Evolutionary conservation across 352 stramenopile species (phyloP).

Genomic region (Globisporangium cystogenes): DNA sequence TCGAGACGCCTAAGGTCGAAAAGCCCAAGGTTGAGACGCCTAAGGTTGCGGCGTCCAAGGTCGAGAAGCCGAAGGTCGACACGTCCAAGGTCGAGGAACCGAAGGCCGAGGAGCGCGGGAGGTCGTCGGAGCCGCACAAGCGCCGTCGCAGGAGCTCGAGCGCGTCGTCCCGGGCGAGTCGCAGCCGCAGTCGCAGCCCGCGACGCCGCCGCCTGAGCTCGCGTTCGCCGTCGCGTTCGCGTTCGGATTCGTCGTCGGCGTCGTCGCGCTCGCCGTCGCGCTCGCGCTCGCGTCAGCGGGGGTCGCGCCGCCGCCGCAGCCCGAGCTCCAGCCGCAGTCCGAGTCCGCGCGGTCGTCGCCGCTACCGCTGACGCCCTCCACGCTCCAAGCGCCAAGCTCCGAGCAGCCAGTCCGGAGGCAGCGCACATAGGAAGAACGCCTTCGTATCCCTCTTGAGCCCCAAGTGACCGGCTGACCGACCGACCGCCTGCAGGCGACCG

Average conservation of each 20-base stretch:
- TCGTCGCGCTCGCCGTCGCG: slow-evolving; percentile 2
- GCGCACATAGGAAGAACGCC: no score
- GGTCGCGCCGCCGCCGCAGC: slow-evolving; percentile 17
- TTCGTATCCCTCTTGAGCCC: no score
- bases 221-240: not conserved
- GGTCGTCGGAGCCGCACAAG: slow-evolving; percentile 7
- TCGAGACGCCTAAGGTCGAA: no score
- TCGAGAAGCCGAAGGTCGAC: not conserved
- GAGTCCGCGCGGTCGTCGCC: slow-evolving; percentile 8
- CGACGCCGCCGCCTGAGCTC: slow-evolving; percentile 11
- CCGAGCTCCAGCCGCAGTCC: slow-evolving; percentile 23
- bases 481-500: no score
- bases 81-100: not conserved
- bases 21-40: no score
- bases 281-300: slow-evolving; percentile 19
- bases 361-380: slow-evolving; percentile 6
- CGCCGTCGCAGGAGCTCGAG: slow-evolving; percentile 22
- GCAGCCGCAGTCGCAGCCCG: slow-evolving; percentile 13
- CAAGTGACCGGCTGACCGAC: no score
- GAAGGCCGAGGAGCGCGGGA: slow-evolving; percentile 1
- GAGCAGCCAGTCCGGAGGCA: no score
- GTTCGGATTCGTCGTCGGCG: slow-evolving; percentile 11
- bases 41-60: no score
- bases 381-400: no score
- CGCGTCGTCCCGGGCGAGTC: slow-evolving; percentile 15